Base-by-base conservation (phyloP, 1,139 yeast genomes). In the Waltiozyma sp. region DNA sequence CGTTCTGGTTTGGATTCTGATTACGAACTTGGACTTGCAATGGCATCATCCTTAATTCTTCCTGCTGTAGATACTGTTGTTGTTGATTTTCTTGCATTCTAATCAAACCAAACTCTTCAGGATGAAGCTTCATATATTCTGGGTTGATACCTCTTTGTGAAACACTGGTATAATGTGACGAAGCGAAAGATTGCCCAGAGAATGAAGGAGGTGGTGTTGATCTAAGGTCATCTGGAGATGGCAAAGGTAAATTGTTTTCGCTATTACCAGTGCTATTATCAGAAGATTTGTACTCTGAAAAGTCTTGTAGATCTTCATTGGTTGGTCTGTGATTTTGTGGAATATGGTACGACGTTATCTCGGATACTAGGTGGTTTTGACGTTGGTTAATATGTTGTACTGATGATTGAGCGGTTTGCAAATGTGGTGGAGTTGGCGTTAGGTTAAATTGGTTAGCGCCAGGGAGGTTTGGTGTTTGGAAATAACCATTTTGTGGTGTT, bases 91-190 rank as follows among this genome's bases (percentile, higher is more conserved):
- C 34, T 42, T 37, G 28, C 43, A 41, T 18, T 33, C 36, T 33
- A 8, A 33, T 16, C 14, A 33, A 18, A 16, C 36, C 36, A 14
- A 33, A 33, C 37, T 50, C 56, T 21, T 48, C 51, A 6, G 57
- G 56, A 28, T 54, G 50, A 14, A 45, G 50, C 16, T 52, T 57
- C 14, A 53, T 63, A 52, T 77, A 80, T 38, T 65, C 65, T 15
- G 86, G 84, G 55, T 83, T 82, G n/a, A 77, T 69, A 8, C 80
- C 87, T 55, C 93, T 66, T 61, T 84, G 93, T 11, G 91, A 80
- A 4, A 84, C 85, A 42, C 88, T 79, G 0, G 94, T 85, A 57
- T 82, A 81, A 54, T 80, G 81, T 0, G 93, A 83, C 1, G 57
- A 53, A 2, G 49, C 26, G 16, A 56, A 49, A 4, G 65, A 62